Percentiles rank a stretch among this genome's conserved stretches.
Evolutionary conservation across 2,329 filamentous ascomycete species (phyloP).

Genomic region (Tothia fuscella): DNA sequence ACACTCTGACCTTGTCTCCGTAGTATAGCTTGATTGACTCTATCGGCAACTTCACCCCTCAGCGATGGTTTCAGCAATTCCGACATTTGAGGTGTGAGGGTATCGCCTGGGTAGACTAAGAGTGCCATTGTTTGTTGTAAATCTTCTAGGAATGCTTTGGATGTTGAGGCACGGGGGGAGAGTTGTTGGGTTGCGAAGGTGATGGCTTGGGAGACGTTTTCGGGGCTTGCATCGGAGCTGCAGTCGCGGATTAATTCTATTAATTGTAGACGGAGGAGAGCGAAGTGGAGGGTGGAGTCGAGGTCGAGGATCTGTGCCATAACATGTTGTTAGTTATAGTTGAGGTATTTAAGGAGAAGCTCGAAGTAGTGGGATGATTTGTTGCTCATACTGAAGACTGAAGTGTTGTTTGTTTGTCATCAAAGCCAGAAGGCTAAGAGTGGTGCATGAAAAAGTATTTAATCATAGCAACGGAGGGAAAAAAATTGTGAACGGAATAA

Average conservation of each 20-base stretch:
- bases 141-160: constrained; percentile 69
- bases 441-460: constrained; percentile 99
- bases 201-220: constrained; percentile 68
- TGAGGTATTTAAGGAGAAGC: too few relatives aligned
- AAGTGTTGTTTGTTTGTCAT: constrained; percentile 75
- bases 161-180: constrained; percentile 73
- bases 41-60: constrained; percentile 69
- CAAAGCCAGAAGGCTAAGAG: constrained; percentile 86
- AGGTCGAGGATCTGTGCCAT: constrained; percentile 86
- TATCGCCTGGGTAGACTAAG: constrained; percentile 75
- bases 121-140: constrained; percentile 89
- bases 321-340: too few relatives aligned
- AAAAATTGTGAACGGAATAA: constrained; percentile 11
- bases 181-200: constrained; percentile 81
- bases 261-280: constrained; percentile 77
- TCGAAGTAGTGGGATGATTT: constrained; percentile 14
- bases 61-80: constrained; percentile 68
- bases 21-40: constrained; percentile 82
- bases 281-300: constrained; percentile 75
- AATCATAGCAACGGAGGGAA: constrained; percentile 60
- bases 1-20: constrained; percentile 57
- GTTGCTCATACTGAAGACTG: constrained; percentile 77
- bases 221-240: constrained; percentile 43
- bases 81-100: constrained; percentile 62
- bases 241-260: constrained; percentile 82